Evolutionary conservation across 129 eudicot species (phyloP).

Genomic region (Flaveria trinervia): DNA sequence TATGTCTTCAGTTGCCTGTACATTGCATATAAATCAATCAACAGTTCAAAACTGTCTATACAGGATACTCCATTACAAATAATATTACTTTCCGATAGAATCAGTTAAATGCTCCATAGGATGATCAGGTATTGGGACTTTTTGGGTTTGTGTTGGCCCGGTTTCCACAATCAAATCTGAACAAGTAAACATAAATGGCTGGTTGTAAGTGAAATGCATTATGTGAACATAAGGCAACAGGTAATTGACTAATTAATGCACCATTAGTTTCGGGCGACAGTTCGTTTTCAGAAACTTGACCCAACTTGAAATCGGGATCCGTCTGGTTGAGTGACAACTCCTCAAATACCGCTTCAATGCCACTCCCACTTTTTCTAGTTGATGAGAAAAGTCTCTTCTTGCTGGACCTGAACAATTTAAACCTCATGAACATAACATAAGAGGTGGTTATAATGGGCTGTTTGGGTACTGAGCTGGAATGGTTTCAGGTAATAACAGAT

Average conservation of each 20-base stretch:
- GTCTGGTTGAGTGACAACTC: conserved; percentile 47
- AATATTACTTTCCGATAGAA: conserved; percentile 54
- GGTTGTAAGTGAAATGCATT: not conserved
- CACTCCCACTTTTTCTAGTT: conserved; percentile 52
- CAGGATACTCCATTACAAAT: not conserved
- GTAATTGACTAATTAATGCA: not conserved
- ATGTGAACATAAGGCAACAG: not conserved
- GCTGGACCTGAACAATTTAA: conserved; percentile 46
- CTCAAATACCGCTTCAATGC: conserved; percentile 80
- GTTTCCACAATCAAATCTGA: conserved; percentile 51
- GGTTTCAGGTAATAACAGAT: not conserved
- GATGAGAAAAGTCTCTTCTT: conserved; percentile 63
- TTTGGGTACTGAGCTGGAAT: not conserved
- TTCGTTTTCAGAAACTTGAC: conserved; percentile 41
- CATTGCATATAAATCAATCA: conserved; percentile 16
- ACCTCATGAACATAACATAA: not conserved
- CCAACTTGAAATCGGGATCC: conserved; percentile 58
- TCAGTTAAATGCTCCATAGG: conserved; percentile 60
- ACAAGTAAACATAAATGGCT: conserved; percentile 14
- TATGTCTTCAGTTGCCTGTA: conserved; percentile 83
- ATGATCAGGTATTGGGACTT: conserved; percentile 41
- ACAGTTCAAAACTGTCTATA: conserved; percentile 29
- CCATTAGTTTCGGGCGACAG: conserved; percentile 54
- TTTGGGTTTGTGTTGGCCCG: conserved; percentile 51
- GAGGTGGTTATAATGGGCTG: not conserved